Evolutionary conservation across 495 filamentous ascomycete genomes (phyloP), one percentile per base, ranked within the genome.

Genomic region (Amphirosellinia nigrospora): DNA sequence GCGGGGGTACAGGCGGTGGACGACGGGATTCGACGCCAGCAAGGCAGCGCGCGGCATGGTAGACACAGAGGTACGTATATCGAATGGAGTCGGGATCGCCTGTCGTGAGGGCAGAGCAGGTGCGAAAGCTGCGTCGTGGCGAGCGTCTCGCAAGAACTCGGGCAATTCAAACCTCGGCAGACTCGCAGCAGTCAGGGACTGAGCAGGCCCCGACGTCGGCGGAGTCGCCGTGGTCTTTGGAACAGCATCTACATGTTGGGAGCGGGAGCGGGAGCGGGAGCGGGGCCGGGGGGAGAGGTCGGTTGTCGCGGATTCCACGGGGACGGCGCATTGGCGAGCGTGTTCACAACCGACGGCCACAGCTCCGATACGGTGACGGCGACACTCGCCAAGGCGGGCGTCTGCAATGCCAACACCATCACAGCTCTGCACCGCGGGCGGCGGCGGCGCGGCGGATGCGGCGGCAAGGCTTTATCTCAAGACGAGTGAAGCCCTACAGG

Each of bases 341-440:
- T 78, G 69, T 79, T 83, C 46, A 83, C 80, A 68, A 89, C 80
- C 21, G 86, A 86, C 28, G 88, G 86, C 85, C 84, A 88, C 69
- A 88, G 68, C 50, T 88, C 85, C 59, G 82, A 78, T 2, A 85
- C 83, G 68, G 82, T 82, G 46, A 84, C 82, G 60, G 82, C 83
- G 64, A 88, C 79, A 62, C 76, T 80, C 83, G 86, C 77, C 19
- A 76, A 67, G 68, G 74, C 72, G 59, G 74, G 72, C 65, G 71
- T 73, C 32, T 74, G 74, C n/a, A 78, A 70, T 71, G 74, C 74
- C 76, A 78, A 76, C 43, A 72, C 74, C 76, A 78, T 78, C 43
- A 64, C 74, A 67, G 73, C 59, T 72, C 11, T 50, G 38, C n/a
- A 52, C 48, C 58, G 38, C 66, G 53, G 55, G 70, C 61, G 36